Conservation (phyloP, 2,329 filamentous ascomycete species). For the Xylaria sp. region DNA sequence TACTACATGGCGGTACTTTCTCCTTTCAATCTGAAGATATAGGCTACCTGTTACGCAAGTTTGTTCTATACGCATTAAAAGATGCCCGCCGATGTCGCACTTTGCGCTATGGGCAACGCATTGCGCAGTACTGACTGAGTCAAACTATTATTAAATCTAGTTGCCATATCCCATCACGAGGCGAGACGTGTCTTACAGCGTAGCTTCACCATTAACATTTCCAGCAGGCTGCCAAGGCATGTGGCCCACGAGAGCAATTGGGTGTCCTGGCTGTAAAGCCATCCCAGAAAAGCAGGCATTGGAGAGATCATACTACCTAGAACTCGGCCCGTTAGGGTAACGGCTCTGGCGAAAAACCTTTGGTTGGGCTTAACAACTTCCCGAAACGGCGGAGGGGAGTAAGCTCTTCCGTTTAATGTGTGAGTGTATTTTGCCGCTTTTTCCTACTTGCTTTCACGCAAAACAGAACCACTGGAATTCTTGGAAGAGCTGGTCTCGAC, state of each 20-base stretch:
- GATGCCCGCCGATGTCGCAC: background rate
- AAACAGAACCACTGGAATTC: constrained; percentile 39
- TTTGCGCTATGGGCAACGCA: constrained; percentile 17
- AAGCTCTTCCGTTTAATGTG: constrained; percentile 46
- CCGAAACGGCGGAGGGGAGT: constrained; percentile 42
- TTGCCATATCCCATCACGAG: constrained; percentile 36
- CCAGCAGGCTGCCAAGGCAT: constrained; percentile 41
- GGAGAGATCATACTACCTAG: constrained; percentile 46
- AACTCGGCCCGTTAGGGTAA: constrained; percentile 48
- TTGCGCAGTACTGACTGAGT: background rate
- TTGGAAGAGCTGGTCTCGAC: constrained; percentile 38
- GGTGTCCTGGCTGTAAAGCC: constrained; percentile 36
- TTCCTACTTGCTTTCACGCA: constrained; percentile 39
- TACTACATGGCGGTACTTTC: background rate
- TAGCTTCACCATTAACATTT: constrained; percentile 43
- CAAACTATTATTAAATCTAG: constrained; percentile 28
- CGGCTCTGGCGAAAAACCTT: constrained; percentile 25
- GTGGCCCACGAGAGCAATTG: constrained; percentile 39
- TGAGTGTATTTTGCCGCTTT: constrained; percentile 47
- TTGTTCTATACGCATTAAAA: background rate
- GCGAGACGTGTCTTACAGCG: constrained; percentile 41
- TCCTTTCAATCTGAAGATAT: background rate
- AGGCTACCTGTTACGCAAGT: background rate
- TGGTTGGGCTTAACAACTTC: constrained; percentile 36
- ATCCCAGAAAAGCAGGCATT: constrained; percentile 40